phyloP scores from a whole-genome alignment of 1,284 basidiomycete species.

The Schizopora paradoxa region DNA sequence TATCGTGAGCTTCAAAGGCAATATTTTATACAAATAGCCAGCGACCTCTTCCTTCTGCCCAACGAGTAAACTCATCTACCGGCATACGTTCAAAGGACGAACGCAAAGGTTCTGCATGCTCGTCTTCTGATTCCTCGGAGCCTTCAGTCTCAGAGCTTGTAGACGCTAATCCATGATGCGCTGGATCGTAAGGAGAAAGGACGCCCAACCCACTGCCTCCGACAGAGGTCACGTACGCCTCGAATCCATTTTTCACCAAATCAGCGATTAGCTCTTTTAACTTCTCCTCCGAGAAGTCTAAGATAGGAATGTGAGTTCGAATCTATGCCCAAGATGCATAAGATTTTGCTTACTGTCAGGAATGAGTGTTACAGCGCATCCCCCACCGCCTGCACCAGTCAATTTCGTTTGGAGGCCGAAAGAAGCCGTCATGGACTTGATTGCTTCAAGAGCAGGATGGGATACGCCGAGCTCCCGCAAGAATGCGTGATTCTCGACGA shows the following conservation, averaged over 20 bases:
- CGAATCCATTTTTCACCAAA: slow-evolving; percentile 65
- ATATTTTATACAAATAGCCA: slow-evolving; percentile 58
- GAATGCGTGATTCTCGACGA: slow-evolving; percentile 86
- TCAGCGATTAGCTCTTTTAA: slow-evolving; percentile 54
- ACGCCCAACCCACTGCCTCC: slow-evolving; percentile 92
- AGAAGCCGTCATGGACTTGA: slow-evolving; percentile 67
- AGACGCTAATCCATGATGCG: slow-evolving; percentile 22
- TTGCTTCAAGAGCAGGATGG: slow-evolving; percentile 83
- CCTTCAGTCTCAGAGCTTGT: slow-evolving; percentile 35
- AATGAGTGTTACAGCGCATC: slow-evolving; percentile 93
- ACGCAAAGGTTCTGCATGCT: slow-evolving; percentile 32
- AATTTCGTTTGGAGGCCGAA: slow-evolving; percentile 89
- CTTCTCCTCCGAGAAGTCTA: slow-evolving; percentile 59
- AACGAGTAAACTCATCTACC: slow-evolving; percentile 44
- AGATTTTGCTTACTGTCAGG: slow-evolving; percentile 61
- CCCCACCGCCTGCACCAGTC: slow-evolving; percentile 98
- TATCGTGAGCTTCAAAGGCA: slow-evolving; percentile 26
- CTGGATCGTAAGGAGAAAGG: slow-evolving; percentile 54
- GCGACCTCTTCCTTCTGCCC: slow-evolving; percentile 52
- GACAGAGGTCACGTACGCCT: slow-evolving; percentile 87
- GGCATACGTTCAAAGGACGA: slow-evolving; percentile 44
- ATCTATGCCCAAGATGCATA: slow-evolving; percentile 29
- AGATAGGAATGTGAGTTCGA: slow-evolving; percentile 9
- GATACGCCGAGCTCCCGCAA: slow-evolving; percentile 90
- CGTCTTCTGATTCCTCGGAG: slow-evolving; percentile 20